Evolutionary conservation across 2,329 filamentous ascomycete genomes (phyloP).

Genomic region (Massarina eburnea): DNA sequence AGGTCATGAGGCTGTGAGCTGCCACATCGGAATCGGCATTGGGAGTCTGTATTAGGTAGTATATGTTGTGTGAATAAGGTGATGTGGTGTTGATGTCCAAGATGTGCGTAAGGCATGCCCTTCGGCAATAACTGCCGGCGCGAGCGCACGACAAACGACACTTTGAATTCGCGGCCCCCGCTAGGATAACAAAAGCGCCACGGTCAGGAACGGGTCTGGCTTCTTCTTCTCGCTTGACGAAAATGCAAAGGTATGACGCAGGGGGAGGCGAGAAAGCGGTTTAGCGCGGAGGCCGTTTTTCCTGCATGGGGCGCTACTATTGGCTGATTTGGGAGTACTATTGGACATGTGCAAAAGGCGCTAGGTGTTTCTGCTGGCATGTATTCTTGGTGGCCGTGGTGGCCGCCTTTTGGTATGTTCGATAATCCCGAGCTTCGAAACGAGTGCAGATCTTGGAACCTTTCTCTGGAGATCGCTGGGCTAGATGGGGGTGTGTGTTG

Average conservation of each 20-base stretch:
- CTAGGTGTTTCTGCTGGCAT: not conserved
- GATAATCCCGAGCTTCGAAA: not conserved
- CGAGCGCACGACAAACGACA: not conserved
- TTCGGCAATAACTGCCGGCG: not conserved
- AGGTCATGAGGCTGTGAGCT: too few species aligned
- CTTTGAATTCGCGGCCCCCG: not conserved
- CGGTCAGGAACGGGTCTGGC: not conserved
- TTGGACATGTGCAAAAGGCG: not conserved
- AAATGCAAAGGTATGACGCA: not conserved
- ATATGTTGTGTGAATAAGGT: too few species aligned
- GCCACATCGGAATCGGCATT: too few species aligned
- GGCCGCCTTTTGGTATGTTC: too few species aligned
- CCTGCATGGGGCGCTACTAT: not conserved
- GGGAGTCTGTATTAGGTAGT: too few species aligned
- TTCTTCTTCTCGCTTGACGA: not conserved
- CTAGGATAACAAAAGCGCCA: not conserved
- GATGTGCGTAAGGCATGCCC: too few species aligned
- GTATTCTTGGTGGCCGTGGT: not conserved
- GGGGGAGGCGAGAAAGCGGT: not conserved
- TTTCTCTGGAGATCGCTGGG: not conserved
- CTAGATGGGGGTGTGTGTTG: not conserved
- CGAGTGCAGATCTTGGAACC: not conserved
- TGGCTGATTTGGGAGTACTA: not conserved
- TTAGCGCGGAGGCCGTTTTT: not conserved
- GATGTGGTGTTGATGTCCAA: too few species aligned